These are phyloP conservation scores for Blastocystis sp. DNA, from an alignment of 352 stramenopile genomes.

Conservation along the genomic window DNA sequence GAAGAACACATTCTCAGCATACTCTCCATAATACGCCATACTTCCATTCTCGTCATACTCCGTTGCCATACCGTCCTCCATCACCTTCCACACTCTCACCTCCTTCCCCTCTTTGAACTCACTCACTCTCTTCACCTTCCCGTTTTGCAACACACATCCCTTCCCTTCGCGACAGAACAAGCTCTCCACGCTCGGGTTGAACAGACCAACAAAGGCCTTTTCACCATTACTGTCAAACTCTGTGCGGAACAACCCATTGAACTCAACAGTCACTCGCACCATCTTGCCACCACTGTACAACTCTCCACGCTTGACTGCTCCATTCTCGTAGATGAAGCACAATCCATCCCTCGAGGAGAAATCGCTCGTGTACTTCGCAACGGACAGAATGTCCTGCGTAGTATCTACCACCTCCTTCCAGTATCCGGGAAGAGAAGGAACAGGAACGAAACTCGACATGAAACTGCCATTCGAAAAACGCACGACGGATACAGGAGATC, in stretches of 20 bases:
- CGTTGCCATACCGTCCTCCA: background rate
- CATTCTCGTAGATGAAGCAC: conserved; percentile 3
- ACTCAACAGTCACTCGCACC: background rate
- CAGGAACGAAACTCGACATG: background rate
- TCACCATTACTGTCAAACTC: conserved; percentile 5
- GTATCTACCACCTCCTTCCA: background rate
- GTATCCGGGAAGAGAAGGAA: background rate
- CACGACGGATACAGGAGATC: background rate
- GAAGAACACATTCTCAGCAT: background rate
- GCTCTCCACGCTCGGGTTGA: background rate
- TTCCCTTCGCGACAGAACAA: background rate
- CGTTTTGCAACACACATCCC: background rate
- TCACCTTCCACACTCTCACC: background rate
- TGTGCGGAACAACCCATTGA: background rate
- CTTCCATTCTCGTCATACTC: conserved; percentile 2
- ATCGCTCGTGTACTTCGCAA: background rate
- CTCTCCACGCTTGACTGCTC: background rate
- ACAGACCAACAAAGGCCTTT: conserved; percentile 7
- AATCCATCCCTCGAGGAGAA: background rate
- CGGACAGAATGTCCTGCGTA: background rate
- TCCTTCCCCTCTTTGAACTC: background rate
- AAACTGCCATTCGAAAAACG: background rate
- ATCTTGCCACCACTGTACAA: background rate
- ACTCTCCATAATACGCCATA: background rate
- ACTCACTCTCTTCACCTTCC: background rate